These are phyloP conservation scores for Cicer chorassanicum DNA, from an alignment of 306 rosid genomes.

Conservation along the genomic window DNA sequence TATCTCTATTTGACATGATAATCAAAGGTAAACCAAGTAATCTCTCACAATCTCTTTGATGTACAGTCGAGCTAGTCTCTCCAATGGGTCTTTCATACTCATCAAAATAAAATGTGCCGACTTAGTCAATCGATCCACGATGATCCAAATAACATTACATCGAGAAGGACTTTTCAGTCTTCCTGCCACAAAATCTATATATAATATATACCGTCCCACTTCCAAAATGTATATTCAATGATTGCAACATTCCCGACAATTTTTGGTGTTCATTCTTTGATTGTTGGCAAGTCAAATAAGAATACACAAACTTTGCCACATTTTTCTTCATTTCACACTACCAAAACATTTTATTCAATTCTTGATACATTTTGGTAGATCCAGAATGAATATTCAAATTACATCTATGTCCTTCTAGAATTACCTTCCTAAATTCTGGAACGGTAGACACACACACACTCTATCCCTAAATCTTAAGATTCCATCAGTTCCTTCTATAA, in stretches of 20 bases:
- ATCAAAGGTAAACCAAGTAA: neutral
- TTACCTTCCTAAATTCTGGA: no score
- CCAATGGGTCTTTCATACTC: fast-evolving
- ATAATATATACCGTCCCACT: neutral
- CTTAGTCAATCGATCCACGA: neutral
- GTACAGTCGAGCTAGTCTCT: neutral
- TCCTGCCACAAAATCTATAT: neutral
- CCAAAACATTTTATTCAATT: neutral
- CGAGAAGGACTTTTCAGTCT: neutral
- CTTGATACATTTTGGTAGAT: neutral
- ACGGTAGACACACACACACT: neutral
- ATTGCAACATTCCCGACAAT: neutral
- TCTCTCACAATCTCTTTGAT: neutral
- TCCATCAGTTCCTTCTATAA: no score
- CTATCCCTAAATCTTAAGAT: neutral
- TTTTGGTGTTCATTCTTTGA: neutral
- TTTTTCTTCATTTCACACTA: neutral
- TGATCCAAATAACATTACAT: neutral
- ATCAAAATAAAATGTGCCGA: neutral
- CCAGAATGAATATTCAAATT: neutral
- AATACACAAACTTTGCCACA: neutral
- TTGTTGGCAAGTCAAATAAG: neutral
- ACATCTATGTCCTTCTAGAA: no score
- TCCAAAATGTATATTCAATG: neutral
- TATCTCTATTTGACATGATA: neutral